phyloP scores from a whole-genome alignment of 2,329 filamentous ascomycete genomes.

The Cadophora sp. region DNA sequence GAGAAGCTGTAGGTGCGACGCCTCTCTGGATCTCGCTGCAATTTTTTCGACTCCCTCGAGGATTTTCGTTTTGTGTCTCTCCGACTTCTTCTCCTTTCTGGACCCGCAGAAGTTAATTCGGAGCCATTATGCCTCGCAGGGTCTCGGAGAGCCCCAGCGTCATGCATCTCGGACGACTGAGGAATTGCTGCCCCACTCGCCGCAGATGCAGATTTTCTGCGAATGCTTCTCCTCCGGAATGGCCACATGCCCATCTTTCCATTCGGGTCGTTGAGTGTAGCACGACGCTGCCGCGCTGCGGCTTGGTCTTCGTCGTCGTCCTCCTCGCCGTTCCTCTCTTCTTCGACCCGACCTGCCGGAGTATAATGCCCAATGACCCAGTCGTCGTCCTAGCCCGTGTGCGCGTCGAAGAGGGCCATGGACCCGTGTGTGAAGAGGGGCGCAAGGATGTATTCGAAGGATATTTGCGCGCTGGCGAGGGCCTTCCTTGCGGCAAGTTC shows the following conservation, averaged over 20 bases:
- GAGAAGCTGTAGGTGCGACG: constrained; percentile 67
- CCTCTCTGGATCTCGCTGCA: constrained; percentile 53
- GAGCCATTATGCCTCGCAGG: constrained; percentile 43
- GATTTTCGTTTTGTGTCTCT: constrained; percentile 43
- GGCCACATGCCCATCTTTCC: constrained; percentile 79
- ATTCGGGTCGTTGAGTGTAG: constrained; percentile 33
- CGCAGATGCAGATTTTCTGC: constrained; percentile 56
- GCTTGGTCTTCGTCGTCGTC: constrained; percentile 3
- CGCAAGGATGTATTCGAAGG: constrained; percentile 21
- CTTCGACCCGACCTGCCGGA: not conserved
- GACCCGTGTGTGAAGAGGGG: constrained; percentile 21
- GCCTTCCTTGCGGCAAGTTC: constrained; percentile 30
- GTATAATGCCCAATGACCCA: constrained; percentile 15
- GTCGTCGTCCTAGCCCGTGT: constrained; percentile 29
- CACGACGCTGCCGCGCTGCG: constrained; percentile 24
- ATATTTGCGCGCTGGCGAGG: constrained; percentile 29
- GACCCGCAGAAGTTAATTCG: constrained; percentile 41
- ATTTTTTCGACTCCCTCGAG: constrained; percentile 45
- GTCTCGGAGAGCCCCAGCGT: constrained; percentile 39
- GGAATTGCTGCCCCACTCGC: constrained; percentile 59
- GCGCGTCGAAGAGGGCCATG: constrained; percentile 34
- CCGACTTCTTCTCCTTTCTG: constrained; percentile 46
- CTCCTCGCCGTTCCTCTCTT: not conserved
- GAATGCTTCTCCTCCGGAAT: constrained; percentile 77
- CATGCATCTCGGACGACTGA: constrained; percentile 58